A percentile compares a stretch with the other conserved stretches of the same genome.
Conservation (phyloP, 352 stramenopile genomes). For the Discostella stelligera region DNA sequence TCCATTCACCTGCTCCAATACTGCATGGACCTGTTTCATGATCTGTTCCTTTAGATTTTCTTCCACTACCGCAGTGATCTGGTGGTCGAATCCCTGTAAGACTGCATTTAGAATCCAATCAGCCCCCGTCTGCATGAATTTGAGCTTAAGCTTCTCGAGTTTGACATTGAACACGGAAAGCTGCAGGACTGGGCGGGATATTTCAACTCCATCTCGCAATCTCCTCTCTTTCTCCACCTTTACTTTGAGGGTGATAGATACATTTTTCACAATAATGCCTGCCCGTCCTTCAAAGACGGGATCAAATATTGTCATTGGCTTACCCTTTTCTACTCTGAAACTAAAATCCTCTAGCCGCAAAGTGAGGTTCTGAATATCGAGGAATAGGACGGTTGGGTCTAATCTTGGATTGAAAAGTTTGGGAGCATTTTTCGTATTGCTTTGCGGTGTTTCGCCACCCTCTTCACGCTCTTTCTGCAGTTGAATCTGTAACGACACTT, state of each 20-base stretch:
- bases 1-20: slow-evolving; percentile 71
- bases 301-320: slow-evolving; percentile 73
- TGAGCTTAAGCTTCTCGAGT: slow-evolving; percentile 68
- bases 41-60: slow-evolving; percentile 75
- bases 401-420: slow-evolving; percentile 68
- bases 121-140: slow-evolving; percentile 76
- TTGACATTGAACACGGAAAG: slow-evolving; percentile 65
- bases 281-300: slow-evolving; percentile 75
- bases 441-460: slow-evolving; percentile 4
- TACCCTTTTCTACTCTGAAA: slow-evolving; percentile 75
- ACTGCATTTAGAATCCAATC: slow-evolving; percentile 79
- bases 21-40: slow-evolving; percentile 54
- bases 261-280: slow-evolving; percentile 67
- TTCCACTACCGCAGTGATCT: slow-evolving; percentile 69
- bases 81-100: slow-evolving; percentile 65
- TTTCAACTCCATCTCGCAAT: slow-evolving; percentile 30
- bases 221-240: slow-evolving; percentile 68
- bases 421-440: slow-evolving; percentile 3
- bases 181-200: slow-evolving; percentile 59
- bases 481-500: slow-evolving; percentile 79
- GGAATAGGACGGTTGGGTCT: slow-evolving; percentile 72
- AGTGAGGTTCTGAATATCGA: slow-evolving; percentile 78
- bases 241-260: slow-evolving; percentile 71
- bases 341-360: slow-evolving; percentile 74
- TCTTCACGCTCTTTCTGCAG: slow-evolving; percentile 56